phyloP scores from a whole-genome alignment of 1,284 basidiomycete species.

The Sphaerobolus stellatus region DNA sequence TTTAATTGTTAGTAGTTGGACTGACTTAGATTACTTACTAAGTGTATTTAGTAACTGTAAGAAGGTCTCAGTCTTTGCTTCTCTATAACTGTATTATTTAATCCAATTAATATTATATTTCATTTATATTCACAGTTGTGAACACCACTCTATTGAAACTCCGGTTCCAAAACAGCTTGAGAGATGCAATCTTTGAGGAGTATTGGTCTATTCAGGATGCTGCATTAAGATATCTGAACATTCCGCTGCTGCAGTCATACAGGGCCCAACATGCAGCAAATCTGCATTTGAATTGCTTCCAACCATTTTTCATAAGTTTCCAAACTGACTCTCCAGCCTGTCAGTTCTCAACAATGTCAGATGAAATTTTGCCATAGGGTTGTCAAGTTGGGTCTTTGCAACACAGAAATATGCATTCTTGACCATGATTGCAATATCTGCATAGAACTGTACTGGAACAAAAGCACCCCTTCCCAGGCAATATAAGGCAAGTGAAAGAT shows the following conservation, averaged over 20 bases:
- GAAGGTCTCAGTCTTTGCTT: no score
- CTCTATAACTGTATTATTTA: no score
- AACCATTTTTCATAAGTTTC: constrained; percentile 21
- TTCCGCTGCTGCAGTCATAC: constrained; percentile 15
- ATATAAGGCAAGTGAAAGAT: constrained; percentile 28
- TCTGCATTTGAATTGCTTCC: constrained; percentile 23
- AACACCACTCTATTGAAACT: no score
- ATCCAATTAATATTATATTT: no score
- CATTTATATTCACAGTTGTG: no score
- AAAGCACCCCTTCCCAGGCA: not conserved
- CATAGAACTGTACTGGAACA: not conserved
- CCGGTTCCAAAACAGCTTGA: no score
- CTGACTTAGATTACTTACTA: no score
- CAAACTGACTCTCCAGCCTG: constrained; percentile 35
- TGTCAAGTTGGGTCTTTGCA: constrained; percentile 36
- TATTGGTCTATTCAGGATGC: constrained; percentile 20
- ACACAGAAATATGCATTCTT: constrained; percentile 29
- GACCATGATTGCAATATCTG: not conserved
- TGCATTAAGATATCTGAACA: constrained; percentile 17
- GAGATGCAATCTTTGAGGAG: not conserved
- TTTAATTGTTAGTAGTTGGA: no score
- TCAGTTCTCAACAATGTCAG: constrained; percentile 40
- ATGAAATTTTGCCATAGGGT: constrained; percentile 31
- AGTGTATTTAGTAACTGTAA: no score
- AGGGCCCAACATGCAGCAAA: constrained; percentile 17